Evolutionary conservation across 108 stramenopile species (phyloP), one percentile per base, ranked within the genome.

Genomic region (Bacterosira constricta): DNA sequence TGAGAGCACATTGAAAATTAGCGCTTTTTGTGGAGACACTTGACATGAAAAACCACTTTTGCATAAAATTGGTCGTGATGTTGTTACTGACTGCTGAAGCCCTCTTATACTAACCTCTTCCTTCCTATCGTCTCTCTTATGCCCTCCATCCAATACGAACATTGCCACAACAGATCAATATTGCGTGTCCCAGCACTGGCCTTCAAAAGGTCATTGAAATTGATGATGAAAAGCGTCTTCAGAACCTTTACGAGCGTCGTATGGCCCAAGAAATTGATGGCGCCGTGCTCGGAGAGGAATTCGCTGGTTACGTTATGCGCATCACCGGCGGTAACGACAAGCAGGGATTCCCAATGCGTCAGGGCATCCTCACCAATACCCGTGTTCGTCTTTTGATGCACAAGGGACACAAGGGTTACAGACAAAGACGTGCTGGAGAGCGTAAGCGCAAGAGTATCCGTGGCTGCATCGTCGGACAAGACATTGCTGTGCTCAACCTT

Each of bases 261-360:
- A 98, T 99, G 89, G 92, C 98, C 56, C 97, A 99, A 76, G 98
- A 99, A 79, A 89, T 99, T 70, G 96, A 97, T 44, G 99, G 98
- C 35, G 76, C 78, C 41, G 86, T 91, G 63, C 89, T 99, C 54
- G 99, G 99, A 17, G 99, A 99, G 34, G 98, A 99, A 84, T 99
- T 97, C 84, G 89, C 94, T 38, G 99, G 98, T 59, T 99, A 96
- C 83, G 83, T 99, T 75, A 86, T 99, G 80, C 96, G 96, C 69
- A 97, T 99, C 79, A 90, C 96, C 32, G 99, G 99, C 59, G 99
- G 99, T 53, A 99, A 98, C 82, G 99, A 99, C 88, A 99, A 99
- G 91, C 97, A 99, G 89, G 99, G 99, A 42, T 99, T 99, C 89
- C 97, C 99, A 81, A 99, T 99, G 99, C 97, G 96, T 90, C 99